phyloP scores from a whole-genome alignment of 805 yeast genomes.

The Wickerhamiella azymoides region DNA sequence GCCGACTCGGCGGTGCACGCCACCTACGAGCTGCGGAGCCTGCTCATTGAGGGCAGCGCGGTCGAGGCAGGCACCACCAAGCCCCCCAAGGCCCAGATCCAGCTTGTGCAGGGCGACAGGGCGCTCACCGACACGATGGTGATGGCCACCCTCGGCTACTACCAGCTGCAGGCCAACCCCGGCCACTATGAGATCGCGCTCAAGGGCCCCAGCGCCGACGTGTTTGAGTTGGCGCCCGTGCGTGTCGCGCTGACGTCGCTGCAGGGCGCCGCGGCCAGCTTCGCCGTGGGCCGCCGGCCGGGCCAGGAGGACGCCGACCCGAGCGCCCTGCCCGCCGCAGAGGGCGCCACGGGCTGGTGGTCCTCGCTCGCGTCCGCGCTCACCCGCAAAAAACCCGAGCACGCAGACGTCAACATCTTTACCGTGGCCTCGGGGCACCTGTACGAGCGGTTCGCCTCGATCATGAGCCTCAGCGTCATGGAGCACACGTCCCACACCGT shows the following conservation, averaged over 20 bases:
- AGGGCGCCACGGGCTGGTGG: too few relatives aligned
- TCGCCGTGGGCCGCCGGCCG: neutral
- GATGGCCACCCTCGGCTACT: slow-evolving; percentile 73
- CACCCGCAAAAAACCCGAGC: neutral
- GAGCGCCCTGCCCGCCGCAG: neutral
- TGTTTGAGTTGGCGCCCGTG: slow-evolving; percentile 27
- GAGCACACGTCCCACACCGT: slow-evolving; percentile 48
- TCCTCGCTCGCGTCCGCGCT: too few relatives aligned
- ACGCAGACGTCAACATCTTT: slow-evolving; percentile 63
- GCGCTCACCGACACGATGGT: slow-evolving; percentile 40
- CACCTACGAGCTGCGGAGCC: slow-evolving; percentile 35
- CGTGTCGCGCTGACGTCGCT: slow-evolving; percentile 3
- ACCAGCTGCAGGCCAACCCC: slow-evolving; percentile 61
- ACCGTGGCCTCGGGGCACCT: slow-evolving; percentile 71
- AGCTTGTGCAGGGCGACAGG: slow-evolving; percentile 22
- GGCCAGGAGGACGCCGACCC: slow-evolving; percentile 28
- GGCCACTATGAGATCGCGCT: slow-evolving; percentile 50
- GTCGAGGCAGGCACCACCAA: slow-evolving; percentile 31
- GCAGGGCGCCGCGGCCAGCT: neutral
- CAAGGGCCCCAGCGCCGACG: slow-evolving; percentile 32
- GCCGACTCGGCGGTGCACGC: slow-evolving; percentile 31
- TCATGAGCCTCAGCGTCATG: slow-evolving; percentile 73
- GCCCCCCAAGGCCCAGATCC: slow-evolving; percentile 40
- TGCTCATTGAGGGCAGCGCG: slow-evolving; percentile 62
- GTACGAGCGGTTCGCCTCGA: slow-evolving; percentile 58